phyloP scores from a whole-genome alignment of 208 protist genomes.

The Wallacemonas collosoma region DNA sequence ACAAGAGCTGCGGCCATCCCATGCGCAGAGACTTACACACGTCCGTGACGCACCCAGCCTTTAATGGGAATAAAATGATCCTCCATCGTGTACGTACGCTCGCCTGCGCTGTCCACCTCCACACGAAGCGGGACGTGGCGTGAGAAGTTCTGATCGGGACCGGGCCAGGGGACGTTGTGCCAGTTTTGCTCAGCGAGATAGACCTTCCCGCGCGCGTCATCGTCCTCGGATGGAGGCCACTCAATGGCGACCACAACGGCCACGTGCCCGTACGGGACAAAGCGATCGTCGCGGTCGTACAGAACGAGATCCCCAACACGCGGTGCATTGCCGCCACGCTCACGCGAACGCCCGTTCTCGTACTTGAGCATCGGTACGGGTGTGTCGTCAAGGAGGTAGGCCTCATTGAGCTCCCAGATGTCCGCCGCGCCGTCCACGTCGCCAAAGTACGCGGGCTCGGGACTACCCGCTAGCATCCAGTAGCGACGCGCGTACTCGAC shows the following conservation, averaged over 20 bases:
- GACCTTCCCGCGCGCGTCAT: slow-evolving; percentile 14
- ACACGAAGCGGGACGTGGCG: slow-evolving; percentile 26
- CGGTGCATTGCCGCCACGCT: slow-evolving; percentile 34
- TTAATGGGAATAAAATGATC: slow-evolving; percentile 29
- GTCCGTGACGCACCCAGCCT: slow-evolving; percentile 52
- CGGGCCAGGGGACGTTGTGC: slow-evolving; percentile 61
- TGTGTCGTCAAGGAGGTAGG: slow-evolving; percentile 37
- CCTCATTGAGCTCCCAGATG: slow-evolving; percentile 58
- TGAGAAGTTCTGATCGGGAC: slow-evolving; percentile 74
- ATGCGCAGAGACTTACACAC: neutral
- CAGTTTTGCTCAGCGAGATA: slow-evolving; percentile 89
- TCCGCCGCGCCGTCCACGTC: slow-evolving; percentile 65
- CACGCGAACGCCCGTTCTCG: slow-evolving; percentile 26
- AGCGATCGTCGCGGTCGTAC: slow-evolving; percentile 45
- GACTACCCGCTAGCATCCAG: slow-evolving; percentile 72
- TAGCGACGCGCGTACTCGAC: slow-evolving; percentile 89
- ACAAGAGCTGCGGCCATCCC: no score
- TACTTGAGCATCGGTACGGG: slow-evolving; percentile 52
- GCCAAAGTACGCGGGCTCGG: slow-evolving; percentile 54
- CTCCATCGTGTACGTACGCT: slow-evolving; percentile 25
- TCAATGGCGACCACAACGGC: slow-evolving; percentile 68
- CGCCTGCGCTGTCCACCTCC: neutral
- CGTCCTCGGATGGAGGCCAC: neutral
- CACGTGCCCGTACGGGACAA: slow-evolving; percentile 77
- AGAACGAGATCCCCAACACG: slow-evolving; percentile 64